Percentiles rank a stretch among this genome's conserved stretches.
Evolutionary conservation across 2,329 filamentous ascomycete species (phyloP).

Genomic region (Ramularia endophylla): DNA sequence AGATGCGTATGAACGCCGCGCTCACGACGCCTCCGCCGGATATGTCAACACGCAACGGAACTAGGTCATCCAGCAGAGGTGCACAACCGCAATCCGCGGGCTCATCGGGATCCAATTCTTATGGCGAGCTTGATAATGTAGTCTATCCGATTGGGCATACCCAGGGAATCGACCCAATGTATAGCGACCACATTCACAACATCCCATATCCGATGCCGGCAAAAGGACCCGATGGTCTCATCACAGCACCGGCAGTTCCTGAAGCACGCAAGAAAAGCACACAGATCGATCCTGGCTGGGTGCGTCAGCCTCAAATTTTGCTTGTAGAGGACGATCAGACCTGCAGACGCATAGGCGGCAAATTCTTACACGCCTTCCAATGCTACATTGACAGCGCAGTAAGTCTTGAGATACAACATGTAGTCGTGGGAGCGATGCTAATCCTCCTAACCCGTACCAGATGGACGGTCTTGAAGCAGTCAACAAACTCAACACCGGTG

Average conservation of each 20-base stretch:
- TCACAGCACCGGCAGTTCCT: constrained; percentile 35
- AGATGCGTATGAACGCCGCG: constrained; percentile 49
- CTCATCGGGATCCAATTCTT: constrained; percentile 48
- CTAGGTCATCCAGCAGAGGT: constrained; percentile 40
- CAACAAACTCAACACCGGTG: constrained; percentile 66
- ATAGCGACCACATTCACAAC: constrained; percentile 88
- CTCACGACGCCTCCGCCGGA: constrained; percentile 54
- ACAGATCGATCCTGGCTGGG: constrained; percentile 58
- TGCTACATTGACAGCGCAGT: constrained; percentile 59
- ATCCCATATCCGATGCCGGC: constrained; percentile 78
- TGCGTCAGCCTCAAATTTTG: constrained; percentile 68
- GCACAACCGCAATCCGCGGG: constrained; percentile 39
- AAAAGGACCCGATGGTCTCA: constrained; percentile 48
- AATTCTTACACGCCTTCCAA: constrained; percentile 60
- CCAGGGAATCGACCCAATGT: constrained; percentile 91
- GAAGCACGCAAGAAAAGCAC: constrained; percentile 57
- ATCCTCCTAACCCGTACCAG: constrained; percentile 46
- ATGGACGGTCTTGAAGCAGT: constrained; percentile 87
- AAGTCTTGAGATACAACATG: constrained; percentile 32
- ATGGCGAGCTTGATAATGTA: constrained; percentile 59
- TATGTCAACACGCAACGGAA: constrained; percentile 27
- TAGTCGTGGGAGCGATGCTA: constrained; percentile 2
- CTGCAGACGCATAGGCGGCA: constrained; percentile 60
- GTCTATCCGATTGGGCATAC: constrained; percentile 90
- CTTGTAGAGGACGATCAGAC: constrained; percentile 79